A percentile compares a stretch with the other conserved stretches of the same genome.
Evolutionary conservation across 1,284 basidiomycete genomes (phyloP).

Genomic region (Vanrija sp.): DNA sequence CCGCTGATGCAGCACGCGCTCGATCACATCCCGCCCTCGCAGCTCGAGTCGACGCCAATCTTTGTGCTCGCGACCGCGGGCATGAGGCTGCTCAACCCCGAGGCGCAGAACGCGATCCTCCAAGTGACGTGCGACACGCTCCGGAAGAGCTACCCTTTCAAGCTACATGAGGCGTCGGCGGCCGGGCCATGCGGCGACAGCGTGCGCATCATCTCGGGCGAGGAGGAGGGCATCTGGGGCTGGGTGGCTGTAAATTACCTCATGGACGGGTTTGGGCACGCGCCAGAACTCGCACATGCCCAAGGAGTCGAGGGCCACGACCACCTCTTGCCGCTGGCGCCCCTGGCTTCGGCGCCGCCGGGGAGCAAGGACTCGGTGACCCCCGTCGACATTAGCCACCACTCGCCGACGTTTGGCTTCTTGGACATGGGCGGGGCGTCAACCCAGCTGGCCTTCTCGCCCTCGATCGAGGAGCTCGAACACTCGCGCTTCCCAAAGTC

Average conservation of each 20-base stretch:
- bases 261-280: slow-evolving; percentile 87
- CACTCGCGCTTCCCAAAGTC: slow-evolving; percentile 51
- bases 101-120: slow-evolving; percentile 69
- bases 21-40: slow-evolving; percentile 75
- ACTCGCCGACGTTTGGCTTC: slow-evolving; percentile 85
- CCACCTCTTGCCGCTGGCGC: slow-evolving; percentile 37
- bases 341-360: slow-evolving; percentile 35
- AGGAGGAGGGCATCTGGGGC: slow-evolving; percentile 96
- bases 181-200: slow-evolving; percentile 79
- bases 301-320: slow-evolving; percentile 24
- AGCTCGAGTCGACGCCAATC: slow-evolving; percentile 77
- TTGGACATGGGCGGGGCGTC: slow-evolving; percentile 99
- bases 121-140: slow-evolving; percentile 74
- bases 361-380: slow-evolving; percentile 30
- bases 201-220: slow-evolving; percentile 87
- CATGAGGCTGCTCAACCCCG: slow-evolving; percentile 78
- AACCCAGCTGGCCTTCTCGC: slow-evolving; percentile 92
- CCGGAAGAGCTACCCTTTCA: slow-evolving; percentile 58
- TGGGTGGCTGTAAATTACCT: slow-evolving; percentile 99
- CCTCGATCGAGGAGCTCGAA: slow-evolving; percentile 56
- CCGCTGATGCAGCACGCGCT: slow-evolving; percentile 81
- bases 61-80: slow-evolving; percentile 96
- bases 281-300: slow-evolving; percentile 21
- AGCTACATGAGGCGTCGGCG: slow-evolving; percentile 51
- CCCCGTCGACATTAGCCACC: slow-evolving; percentile 46